These are phyloP conservation scores for Phaeosphaeriaceae sp. DNA, from an alignment of 2,329 filamentous ascomycete genomes.

Conservation along the genomic window DNA sequence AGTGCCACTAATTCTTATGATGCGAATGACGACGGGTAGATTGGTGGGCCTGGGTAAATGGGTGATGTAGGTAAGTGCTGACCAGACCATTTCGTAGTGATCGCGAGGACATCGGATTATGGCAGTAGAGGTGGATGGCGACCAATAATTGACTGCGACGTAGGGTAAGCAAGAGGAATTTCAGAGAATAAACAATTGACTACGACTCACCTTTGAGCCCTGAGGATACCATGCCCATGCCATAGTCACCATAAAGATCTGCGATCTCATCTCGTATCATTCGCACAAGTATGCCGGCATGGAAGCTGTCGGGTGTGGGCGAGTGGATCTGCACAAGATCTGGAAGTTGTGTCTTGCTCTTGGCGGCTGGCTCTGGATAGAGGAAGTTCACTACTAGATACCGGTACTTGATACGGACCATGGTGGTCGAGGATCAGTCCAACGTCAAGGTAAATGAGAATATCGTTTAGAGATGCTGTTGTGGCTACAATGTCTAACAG, in stretches of 20 bases:
- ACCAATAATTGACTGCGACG: slow-evolving; percentile 84
- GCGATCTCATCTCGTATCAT: slow-evolving; percentile 59
- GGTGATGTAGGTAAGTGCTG: slow-evolving; percentile 81
- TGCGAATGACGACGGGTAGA: slow-evolving; percentile 76
- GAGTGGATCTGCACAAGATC: slow-evolving; percentile 76
- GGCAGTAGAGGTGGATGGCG: slow-evolving; percentile 88
- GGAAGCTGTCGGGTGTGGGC: slow-evolving; percentile 76
- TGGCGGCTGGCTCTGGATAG: slow-evolving; percentile 68
- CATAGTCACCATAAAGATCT: slow-evolving; percentile 74
- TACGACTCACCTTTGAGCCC: slow-evolving; percentile 67
- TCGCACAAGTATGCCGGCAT: slow-evolving; percentile 68
- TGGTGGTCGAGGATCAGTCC: slow-evolving; percentile 47
- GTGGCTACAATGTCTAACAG: too few relatives aligned
- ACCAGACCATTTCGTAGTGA: slow-evolving; percentile 88
- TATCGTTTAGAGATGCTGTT: too few relatives aligned
- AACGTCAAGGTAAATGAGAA: too few relatives aligned
- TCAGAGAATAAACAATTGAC: neutral
- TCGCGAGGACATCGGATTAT: slow-evolving; percentile 84
- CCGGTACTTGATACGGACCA: slow-evolving; percentile 96
- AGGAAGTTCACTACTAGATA: slow-evolving; percentile 95
- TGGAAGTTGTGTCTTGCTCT: slow-evolving; percentile 52
- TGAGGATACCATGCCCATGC: slow-evolving; percentile 73
- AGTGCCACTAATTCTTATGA: slow-evolving; percentile 88
- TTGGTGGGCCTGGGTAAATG: slow-evolving; percentile 66
- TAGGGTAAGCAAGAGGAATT: neutral